Evolutionary conservation across 768 basidiomycete genomes (phyloP), one percentile per base, ranked within the genome.

Genomic region (Suillus discolor): DNA sequence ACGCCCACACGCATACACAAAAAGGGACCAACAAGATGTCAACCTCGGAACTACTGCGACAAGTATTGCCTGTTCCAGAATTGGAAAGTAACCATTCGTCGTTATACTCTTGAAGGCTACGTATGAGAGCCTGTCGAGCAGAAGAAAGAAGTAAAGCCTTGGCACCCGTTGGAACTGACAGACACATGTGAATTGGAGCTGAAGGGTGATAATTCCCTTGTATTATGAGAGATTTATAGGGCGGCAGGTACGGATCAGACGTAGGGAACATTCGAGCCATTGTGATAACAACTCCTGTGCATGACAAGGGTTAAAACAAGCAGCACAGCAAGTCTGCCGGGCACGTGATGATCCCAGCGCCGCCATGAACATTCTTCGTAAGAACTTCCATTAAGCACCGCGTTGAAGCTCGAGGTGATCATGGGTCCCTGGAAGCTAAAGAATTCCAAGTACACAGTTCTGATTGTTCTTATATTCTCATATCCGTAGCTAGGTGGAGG

Each of bases 101-200:
- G 63, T 84, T 82, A 71, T 83, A 80, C 6, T 77, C 75, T 60
- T 73, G 73, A 28, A 93, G 77, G 25, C 80, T 75, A 0, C 75
- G 63, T 13, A 77, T 71, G 64, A 89, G 76, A 16, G 71, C 68
- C n/a, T 78, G 66, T 55, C 84, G 84, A 11, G 84, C 86, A 1
- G 89, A 84, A 23, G 87, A 79, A 36, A 92, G 69, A 61, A 91
- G 71, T 23, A 92, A 63, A 0, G 80, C 76, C 54, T 76, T 74
- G 20, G 75, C 72, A 39, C 67, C 69, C 13, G 77, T 71, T 25
- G 80, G 74, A 11, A 71, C 63, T 0, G 90, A 89, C 36, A 91
- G 74, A 45, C 85, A 82, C 42, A 93, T 79, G 67, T 91, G 87
- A 57, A 94, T 78, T 4, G 90, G 90, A 6, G 90, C 88, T 4